phyloP scores from a whole-genome alignment of 805 yeast species.

The Barnettozyma sucrosica region DNA sequence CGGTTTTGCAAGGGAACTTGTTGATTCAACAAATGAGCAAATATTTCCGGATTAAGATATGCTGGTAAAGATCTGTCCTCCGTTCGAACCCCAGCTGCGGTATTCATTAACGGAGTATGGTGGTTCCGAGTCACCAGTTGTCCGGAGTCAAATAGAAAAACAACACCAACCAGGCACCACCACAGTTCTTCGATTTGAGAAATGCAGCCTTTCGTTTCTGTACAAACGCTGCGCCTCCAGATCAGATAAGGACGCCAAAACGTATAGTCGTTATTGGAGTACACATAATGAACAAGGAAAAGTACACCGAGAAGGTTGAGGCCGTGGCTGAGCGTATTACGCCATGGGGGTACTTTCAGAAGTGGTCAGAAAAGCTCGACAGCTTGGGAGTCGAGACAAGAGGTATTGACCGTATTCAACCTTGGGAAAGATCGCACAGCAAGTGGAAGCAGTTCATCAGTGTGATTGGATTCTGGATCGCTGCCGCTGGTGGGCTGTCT shows the following conservation, averaged over 20 bases:
- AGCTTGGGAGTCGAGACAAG: conserved; percentile 63
- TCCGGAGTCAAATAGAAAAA: background rate
- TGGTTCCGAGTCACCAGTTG: background rate
- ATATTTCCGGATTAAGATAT: background rate
- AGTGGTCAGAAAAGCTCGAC: conserved; percentile 44
- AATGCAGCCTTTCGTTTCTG: background rate
- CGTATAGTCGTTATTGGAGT: background rate
- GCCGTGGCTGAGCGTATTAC: conserved; percentile 10
- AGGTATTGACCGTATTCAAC: conserved; percentile 72
- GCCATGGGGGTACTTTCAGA: conserved; percentile 20
- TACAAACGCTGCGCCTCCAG: background rate
- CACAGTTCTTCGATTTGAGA: too few species aligned
- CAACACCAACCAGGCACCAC: too few species aligned
- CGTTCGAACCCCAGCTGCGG: background rate
- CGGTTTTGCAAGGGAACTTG: background rate
- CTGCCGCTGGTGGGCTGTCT: conserved; percentile 84
- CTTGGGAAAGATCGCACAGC: conserved; percentile 53
- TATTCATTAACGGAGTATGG: too few species aligned
- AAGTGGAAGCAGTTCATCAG: conserved; percentile 31
- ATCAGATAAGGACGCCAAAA: background rate
- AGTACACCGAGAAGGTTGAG: conserved; percentile 8
- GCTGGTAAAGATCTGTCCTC: background rate
- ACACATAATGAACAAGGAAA: conserved; percentile 4
- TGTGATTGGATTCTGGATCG: conserved; percentile 73
- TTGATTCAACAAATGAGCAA: background rate